Evolutionary conservation across 2,329 filamentous ascomycete species (phyloP), one percentile per base, ranked within the genome.

Genomic region (Aspergillus novofumigatus): DNA sequence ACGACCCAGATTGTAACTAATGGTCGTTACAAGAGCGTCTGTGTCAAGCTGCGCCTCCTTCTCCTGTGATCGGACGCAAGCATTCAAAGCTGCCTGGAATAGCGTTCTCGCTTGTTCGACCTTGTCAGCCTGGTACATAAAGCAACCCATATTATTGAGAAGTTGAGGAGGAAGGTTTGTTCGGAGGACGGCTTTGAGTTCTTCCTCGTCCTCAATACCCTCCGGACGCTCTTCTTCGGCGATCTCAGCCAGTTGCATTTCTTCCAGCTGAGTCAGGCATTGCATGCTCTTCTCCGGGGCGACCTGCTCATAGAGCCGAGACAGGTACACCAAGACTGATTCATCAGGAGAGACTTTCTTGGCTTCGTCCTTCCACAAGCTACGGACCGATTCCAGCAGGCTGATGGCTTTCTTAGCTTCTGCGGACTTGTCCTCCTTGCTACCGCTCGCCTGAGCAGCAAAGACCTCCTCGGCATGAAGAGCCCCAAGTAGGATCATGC

Each of bases 81-180:
- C 91, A 61, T 88, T 89, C 54, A 99, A 78, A 0, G 92, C 94
- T n/a, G 90, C 87, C 72, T 99, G 91, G 71, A 97, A 99, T 76
- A 95, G 83, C 52, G 93, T 88, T 63, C 90, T 88, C 23, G 94
- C 92, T 59, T 86, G 81, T 21, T 88, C 85, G 61, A 89, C 87
- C 69, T 91, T 92, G 66, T 96, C 92, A 2, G 86, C 83, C 70
- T 96, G 92, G 64, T 91, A 97, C 65, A 96, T 86, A 76, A 97
- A 97, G 74, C 92, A 97, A 4, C 91, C 94, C 71, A 97, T 96
- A 72, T 99, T 99, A 80, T 97, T 99, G 47, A 99, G 82, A 2
- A 97, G 81, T 69, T 96, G 92, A 3, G 94, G 94, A 1, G 92
- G 90, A 1, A 99, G 79, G 57, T 88, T 81, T 69, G 92, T 90